These are phyloP conservation scores for Colletotrichum neosansevieriae DNA, from an alignment of 2,329 filamentous ascomycete genomes.

Conservation along the genomic window DNA sequence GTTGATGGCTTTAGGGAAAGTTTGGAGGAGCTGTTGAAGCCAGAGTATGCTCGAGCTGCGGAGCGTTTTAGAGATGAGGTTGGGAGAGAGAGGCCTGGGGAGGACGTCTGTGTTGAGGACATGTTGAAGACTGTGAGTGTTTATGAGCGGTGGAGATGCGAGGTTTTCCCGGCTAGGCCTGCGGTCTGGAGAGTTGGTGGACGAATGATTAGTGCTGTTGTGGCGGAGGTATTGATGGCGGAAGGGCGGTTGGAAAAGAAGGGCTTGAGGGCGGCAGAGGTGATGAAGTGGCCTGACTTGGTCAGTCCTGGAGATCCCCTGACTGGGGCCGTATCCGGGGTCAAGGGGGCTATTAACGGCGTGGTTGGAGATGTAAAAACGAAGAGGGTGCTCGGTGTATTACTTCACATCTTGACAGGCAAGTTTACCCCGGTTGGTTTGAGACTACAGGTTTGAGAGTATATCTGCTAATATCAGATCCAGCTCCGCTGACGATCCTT, in stretches of 20 bases:
- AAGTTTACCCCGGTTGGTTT: neutral
- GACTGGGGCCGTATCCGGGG: slow-evolving; percentile 16
- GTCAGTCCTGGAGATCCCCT: slow-evolving; percentile 35
- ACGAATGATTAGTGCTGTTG: slow-evolving; percentile 28
- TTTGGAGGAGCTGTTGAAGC: slow-evolving; percentile 22
- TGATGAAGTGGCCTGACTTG: slow-evolving; percentile 38
- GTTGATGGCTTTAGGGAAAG: slow-evolving; percentile 1
- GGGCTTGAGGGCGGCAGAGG: slow-evolving; percentile 17
- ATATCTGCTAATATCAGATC: neutral
- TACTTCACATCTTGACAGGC: slow-evolving; percentile 31
- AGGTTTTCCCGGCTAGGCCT: neutral
- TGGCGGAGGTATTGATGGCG: slow-evolving; percentile 27
- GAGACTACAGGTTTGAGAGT: too few species aligned
- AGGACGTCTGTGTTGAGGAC: slow-evolving; percentile 28
- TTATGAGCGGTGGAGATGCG: slow-evolving; percentile 30
- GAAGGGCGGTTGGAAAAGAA: slow-evolving; percentile 13
- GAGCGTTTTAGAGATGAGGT: slow-evolving; percentile 5
- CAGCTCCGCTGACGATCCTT: slow-evolving; percentile 31
- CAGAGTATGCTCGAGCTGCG: slow-evolving; percentile 18
- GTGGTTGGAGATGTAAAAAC: neutral
- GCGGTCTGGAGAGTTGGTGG: slow-evolving; percentile 25
- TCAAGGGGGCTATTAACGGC: neutral
- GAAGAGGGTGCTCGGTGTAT: neutral
- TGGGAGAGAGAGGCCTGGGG: slow-evolving; percentile 20
- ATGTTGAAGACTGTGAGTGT: slow-evolving; percentile 6